Evolutionary conservation across 768 basidiomycete species (phyloP), one percentile per base, ranked within the genome.

Genomic region (Infundibulicybe gibba): DNA sequence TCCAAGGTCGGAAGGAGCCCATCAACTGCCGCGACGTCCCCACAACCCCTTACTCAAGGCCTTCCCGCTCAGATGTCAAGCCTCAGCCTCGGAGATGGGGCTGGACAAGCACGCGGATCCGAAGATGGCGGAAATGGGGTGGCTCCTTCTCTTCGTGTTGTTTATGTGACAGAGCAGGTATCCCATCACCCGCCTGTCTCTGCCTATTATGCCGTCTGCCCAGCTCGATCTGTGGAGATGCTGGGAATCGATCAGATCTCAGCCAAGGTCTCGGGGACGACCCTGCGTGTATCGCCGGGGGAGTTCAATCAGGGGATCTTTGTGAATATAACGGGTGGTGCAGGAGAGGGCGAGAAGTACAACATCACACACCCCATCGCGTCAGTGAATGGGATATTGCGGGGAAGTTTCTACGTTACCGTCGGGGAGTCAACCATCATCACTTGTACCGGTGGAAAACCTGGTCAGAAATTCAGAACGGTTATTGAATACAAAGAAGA

Each of bases 161-260:
- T 81, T 5, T 95, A 80, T 63, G 66, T 94, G 40, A 95, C 93
- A 12, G 94, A 97, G 63, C 94, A 97, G 65, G 84, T 97, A 40
- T 97, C 90, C 2, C 97, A 99, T 67, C 97, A 99, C 58, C 97
- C 97, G 0, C 97, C 97, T 2, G 81, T 97, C 25, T 95, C 92
- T 1, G 83, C 88, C 1, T 95, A 83, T 60, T 84, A 82, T 52
- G 90, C 87, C 6, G 51, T 69, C 3, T 94, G 90, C 63, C 91
- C 94, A 0, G 69, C 80, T 35, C 79, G 83, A 19, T 78, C 79
- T 25, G 60, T 94, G 35, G 83, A 88, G 52, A 73, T 89, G 61
- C 67, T 67, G 14, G 95, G 94, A 3, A 74, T 93, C 48, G 95
- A 99, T 69, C 95, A 99, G 68, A 94, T 99, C 53, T 76, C 85